Base-by-base conservation (phyloP, 2,329 filamentous ascomycete species). In the Emericellopsis cladophorae region DNA sequence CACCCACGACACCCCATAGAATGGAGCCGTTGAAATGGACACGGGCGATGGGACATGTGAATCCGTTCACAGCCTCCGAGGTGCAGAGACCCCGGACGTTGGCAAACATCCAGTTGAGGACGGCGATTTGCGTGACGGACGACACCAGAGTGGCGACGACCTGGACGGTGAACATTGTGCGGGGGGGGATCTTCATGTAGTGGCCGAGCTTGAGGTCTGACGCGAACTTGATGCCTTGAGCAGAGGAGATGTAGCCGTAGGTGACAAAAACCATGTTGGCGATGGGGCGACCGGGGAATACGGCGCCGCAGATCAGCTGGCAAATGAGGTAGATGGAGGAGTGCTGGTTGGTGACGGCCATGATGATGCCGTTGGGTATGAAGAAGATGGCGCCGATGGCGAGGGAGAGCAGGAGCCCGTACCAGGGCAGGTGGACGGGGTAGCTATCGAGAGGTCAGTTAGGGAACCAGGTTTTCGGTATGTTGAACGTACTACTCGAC, bases 211-310 rank as follows among this genome's bases (percentile, higher is more conserved):
- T 94, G 39, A 94, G 70, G 56, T 94, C 87, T 2, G 84, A 81
- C 1, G 84, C 82, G 55, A 93, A 94, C 55, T 93, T 92, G 57
- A 93, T 82, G 23, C 87, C 87, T 62, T 94, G 87, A 0, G 85
- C 84, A 0, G 84, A 89, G 5, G 84, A 88, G 54, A 92, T 92
- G 60, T 92, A 93, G 46, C 85, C 86, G 56, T 92, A 94, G 0
- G 85, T 92, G 37, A 90, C 85, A 52, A 93, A 94, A 31, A 93
- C 84, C 87, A 93, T 93, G 59, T 93, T 92, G 39, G 86, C 87
- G 10, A 93, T 84, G 1, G 87, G 87, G 1, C 83, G 80, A 23
- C 87, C 87, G 1, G 86, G 86, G 55, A 93, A 93, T 14, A 87
- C 69, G 39, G 75, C 79, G 41, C 87, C 87, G 47, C 84, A 90